phyloP scores from a whole-genome alignment of 2,329 filamentous ascomycete genomes.

The Zymoseptoria pseudotritici region DNA sequence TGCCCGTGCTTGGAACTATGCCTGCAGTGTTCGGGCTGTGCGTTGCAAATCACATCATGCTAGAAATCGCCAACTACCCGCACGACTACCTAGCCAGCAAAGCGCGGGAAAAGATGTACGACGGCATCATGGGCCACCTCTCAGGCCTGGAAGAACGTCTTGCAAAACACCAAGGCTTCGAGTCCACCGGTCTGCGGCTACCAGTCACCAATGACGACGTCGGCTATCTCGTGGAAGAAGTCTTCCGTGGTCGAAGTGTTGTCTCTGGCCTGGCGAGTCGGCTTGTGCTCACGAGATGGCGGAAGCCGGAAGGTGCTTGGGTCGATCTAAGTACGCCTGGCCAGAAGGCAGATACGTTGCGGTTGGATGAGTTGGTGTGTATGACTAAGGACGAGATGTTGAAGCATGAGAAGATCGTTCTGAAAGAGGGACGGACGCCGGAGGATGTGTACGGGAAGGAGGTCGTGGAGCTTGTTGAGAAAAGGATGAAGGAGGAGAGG shows the following conservation, averaged over 20 bases:
- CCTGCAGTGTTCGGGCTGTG: conserved; percentile 91
- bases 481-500: conserved; percentile 57
- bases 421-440: conserved; percentile 58
- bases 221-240: conserved; percentile 81
- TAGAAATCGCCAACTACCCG: conserved; percentile 74
- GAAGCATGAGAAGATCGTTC: conserved; percentile 70
- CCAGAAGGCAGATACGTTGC: conserved; percentile 68
- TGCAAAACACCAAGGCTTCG: conserved; percentile 47
- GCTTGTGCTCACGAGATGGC: conserved; percentile 75
- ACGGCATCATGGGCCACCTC: conserved; percentile 66
- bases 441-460: conserved; percentile 68
- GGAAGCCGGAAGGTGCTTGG: conserved; percentile 51
- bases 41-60: conserved; percentile 85
- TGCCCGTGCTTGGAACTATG: conserved; percentile 94
- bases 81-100: conserved; percentile 76
- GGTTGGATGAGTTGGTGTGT: conserved; percentile 67
- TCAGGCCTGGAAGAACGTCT: conserved; percentile 75
- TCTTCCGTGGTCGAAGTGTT: conserved; percentile 74
- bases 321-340: conserved; percentile 60
- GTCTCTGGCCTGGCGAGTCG: conserved; percentile 76
- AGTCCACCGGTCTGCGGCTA: conserved; percentile 66
- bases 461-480: conserved; percentile 60
- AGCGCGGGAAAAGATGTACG: conserved; percentile 84
- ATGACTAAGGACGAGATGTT: conserved; percentile 89
- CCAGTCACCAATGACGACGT: conserved; percentile 74